Base-by-base conservation (phyloP, 1,139 yeast species). In the Candida sp. region DNA sequence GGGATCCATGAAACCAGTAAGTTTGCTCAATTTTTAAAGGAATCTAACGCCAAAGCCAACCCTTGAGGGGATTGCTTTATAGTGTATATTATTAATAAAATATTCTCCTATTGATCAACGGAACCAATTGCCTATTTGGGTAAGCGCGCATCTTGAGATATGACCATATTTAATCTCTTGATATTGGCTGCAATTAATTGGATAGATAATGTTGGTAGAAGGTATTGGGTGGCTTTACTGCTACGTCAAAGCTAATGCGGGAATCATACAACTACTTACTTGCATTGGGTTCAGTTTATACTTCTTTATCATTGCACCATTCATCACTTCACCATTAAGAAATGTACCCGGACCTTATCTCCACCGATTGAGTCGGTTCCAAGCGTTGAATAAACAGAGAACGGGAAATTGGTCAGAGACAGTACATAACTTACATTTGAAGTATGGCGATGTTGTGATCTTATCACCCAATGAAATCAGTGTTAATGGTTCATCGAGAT, bases 1-100 rank as follows among this genome's bases (percentile, higher is more conserved):
- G 99, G 99, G 2, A 90, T 93, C 45, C 99, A 93, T 58, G 85
- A 84, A 53, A 79, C 90, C 2, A 77, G 84, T 33, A 77, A 86
- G 49, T 90, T 84, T 60, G 80, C 87, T 0, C 74, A 85, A 54
- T 86, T 65, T 55, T 58, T 84, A 43, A 49, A 55, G 37, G 30
- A 38, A 23, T 21, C 27, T 11, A 22, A 37, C 34, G 19, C 34
- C 6, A 6, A 11, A n/a, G 19, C 34, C 19, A 11, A n/a, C 12
- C 11, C 34, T 6, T 32, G 29, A 25, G 29, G 11, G 7, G 11
- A 25, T 25, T 25, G 7, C 11, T 25, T 11, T 25, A 7, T 25
- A 25, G 29, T 25, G 29, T 25, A 25, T 25, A 25, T 25, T 25
- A 15, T 15, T 15, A 15, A 15, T 15, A 15, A 15, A 15, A 15